Base-by-base conservation (phyloP, 176 grass and related monocot genomes). In the bread wheat (Triticum aestivum) region DNA sequence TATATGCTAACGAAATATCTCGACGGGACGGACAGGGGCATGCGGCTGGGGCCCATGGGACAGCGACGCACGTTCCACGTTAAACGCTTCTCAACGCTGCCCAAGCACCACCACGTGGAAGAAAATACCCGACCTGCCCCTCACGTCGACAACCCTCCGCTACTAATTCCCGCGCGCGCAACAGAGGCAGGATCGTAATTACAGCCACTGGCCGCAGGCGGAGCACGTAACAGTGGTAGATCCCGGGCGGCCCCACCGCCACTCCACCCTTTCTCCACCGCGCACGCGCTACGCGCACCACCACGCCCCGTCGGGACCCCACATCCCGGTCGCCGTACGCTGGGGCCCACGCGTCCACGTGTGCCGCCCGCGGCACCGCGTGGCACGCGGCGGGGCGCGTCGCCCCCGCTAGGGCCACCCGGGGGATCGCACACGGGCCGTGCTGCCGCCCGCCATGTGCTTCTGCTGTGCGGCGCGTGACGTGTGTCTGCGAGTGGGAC, bases 231-330 rank as follows among this genome's bases (percentile, higher is more conserved):
- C 17, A 58, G 54, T 18, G 18, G 54, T 21, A 21, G 56, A 59
- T 59, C 54, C 2, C 54, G 54, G 52, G 0, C 5, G 52, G 5
- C 15, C 52, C 52, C 52, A 56, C 54, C 54, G 54, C 47, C 47
- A 1, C 17, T 17, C 49, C 49, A 52, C 54, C 18, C 54, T 59
- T 59, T 21, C 54, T 59, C 54, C 7, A 8, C 18, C 54, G 15
- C 15, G 51, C 13, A 54, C 47, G 42, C 42, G 42, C 45, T 94
- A 76, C 51, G 77, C 15, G 29, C 82, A 92, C 87, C 23, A 24
- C 64, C 1, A 7, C 0, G 15, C 13, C 51, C 5, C 6, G 3
- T 0, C 10, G 3, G 42, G 42, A 1, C 10, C 10, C 51, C 51
- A 0, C 5, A 2, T 7, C 15, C 2, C 14, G 0, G 18, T 21